Conservation (phyloP, 2,329 filamentous ascomycete species). For the Phoma herbarum region DNA sequence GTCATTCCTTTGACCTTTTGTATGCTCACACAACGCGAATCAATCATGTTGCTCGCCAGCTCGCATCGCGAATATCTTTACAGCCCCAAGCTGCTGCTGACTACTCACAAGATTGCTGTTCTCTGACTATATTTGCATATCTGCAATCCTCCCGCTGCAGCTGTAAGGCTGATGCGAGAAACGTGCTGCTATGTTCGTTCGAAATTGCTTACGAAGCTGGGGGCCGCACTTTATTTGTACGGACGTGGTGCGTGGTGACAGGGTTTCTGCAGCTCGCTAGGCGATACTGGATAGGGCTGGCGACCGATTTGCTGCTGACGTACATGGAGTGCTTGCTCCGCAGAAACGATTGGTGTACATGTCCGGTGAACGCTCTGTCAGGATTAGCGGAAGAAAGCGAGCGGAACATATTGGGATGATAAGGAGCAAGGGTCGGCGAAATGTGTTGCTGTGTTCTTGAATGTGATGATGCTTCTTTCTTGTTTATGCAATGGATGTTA, state of each 20-base stretch:
- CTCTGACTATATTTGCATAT: not conserved
- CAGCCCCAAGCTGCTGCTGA: not conserved
- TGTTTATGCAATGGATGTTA: conserved; percentile 17
- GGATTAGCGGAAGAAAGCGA: not conserved
- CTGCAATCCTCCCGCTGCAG: conserved; percentile 1
- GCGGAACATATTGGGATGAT: not conserved
- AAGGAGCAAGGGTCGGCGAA: not conserved
- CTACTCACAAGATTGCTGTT: not conserved
- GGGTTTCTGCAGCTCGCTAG: conserved; percentile 9
- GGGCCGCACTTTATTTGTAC: conserved; percentile 1
- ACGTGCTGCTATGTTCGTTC: not conserved
- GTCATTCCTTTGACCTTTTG: not conserved
- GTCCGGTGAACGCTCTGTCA: not conserved
- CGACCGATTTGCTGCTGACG: conserved; percentile 2
- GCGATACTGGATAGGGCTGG: not conserved
- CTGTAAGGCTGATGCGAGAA: not conserved
- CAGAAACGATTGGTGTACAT: not conserved
- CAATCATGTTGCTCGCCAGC: not conserved
- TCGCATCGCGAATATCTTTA: not conserved
- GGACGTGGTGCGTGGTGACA: not conserved
- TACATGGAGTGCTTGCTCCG: not conserved
- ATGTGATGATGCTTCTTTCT: not conserved
- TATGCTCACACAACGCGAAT: not conserved
- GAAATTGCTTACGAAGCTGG: not conserved
- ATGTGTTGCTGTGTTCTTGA: not conserved